Percentiles rank a stretch among this genome's conserved stretches.
Evolutionary conservation across 2,329 filamentous ascomycete species (phyloP).

Genomic region (Ceratocystiopsis minuta): DNA sequence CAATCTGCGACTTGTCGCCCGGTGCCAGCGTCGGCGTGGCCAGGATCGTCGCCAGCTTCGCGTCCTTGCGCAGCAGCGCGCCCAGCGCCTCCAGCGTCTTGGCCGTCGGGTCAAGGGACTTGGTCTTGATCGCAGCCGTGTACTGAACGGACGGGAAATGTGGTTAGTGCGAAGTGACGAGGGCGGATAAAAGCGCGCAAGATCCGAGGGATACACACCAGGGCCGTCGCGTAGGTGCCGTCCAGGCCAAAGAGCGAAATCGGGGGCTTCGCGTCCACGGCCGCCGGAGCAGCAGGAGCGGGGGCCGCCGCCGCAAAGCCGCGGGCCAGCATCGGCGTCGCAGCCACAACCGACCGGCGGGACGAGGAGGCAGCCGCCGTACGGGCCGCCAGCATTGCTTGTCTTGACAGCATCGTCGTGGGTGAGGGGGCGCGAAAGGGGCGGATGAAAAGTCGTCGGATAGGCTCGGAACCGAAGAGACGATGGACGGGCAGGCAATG

Average conservation of each 20-base stretch:
- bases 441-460: neutral
- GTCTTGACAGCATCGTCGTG: conserved; percentile 40
- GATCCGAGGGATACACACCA: conserved; percentile 46
- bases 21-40: conserved; percentile 59
- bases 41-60: conserved; percentile 63
- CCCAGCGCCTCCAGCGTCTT: conserved; percentile 58
- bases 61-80: conserved; percentile 60
- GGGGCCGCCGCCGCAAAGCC: conserved; percentile 40
- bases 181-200: neutral
- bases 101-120: conserved; percentile 68
- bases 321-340: conserved; percentile 62
- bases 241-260: conserved; percentile 88
- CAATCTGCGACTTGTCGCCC: conserved; percentile 69
- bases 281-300: conserved; percentile 49
- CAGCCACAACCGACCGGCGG: conserved; percentile 36
- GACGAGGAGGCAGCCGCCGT: conserved; percentile 29
- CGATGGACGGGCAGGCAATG: too few relatives aligned
- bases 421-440: conserved; percentile 6
- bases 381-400: conserved; percentile 32
- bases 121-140: conserved; percentile 83
- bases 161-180: too few relatives aligned
- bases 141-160: conserved; percentile 40
- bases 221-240: conserved; percentile 93
- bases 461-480: neutral
- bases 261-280: conserved; percentile 60